Base-by-base conservation (phyloP, 2,329 filamentous ascomycete genomes). In the Thelonectria blattea region DNA sequence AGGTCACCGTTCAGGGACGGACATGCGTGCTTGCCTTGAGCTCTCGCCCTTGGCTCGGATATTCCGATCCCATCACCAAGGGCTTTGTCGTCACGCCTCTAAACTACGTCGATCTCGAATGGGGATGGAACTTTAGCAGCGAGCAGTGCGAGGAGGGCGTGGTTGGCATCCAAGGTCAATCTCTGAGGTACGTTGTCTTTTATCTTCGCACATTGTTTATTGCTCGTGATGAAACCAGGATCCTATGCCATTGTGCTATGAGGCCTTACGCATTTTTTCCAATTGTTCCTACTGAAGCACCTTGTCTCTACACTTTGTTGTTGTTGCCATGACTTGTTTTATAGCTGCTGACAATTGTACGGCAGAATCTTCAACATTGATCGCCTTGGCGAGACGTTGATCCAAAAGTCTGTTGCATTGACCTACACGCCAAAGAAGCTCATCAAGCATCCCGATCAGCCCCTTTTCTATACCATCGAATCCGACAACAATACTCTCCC, bases 281-380 rank as follows among this genome's bases (percentile, higher is more conserved):
- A 96, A 96, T 96, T 96, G 93, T 96, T 96, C 92, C 92, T 96
- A 88, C 93, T 96, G 93, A 96, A 75, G 76, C 67, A 59, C 57
- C 8, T 11, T 39, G n/a, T n/a, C n/a, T 37, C 39, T 27, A 34
- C 57, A 67, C 58, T 72, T 57, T 34, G 47, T 50, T 49, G 47
- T 50, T 49, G 37, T n/a, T 22, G 12, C 14, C 34, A 50, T 58
- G 42, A 45, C 10, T 15, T 45, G 39, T 27, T 14, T 10, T n/a
- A 15, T 58, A 54, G 17, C 43, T 70, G 62, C 73, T 79, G 74
- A 85, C 69, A 22, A 65, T 64, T 52, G 47, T 51, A 48, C 34
- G 48, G 47, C 60, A 89, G 93, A 69, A 97, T 98, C 62, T 97
- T 98, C 74, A 91, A 91, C 0, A 90, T 97, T 62, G 91, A 96